These are phyloP conservation scores for Fraxinus sp. DNA, from an alignment of 305 asterid species.

Conservation along the genomic window DNA sequence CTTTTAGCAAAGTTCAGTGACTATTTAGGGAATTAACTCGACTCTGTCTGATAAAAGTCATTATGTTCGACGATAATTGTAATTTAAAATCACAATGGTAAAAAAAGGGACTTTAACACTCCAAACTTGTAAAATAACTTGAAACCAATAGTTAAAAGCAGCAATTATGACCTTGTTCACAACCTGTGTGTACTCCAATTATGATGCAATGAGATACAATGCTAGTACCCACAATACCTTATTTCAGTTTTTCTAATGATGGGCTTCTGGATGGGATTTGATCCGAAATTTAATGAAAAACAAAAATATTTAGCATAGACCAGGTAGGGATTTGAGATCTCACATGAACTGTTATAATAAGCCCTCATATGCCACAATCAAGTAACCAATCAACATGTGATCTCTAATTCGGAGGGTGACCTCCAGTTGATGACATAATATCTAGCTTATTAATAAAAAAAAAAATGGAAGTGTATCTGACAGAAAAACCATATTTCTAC, in stretches of 20 bases:
- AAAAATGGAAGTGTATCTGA: background rate
- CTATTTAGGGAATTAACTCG: no score
- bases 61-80: background rate
- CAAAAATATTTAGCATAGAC: background rate
- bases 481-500: slow-evolving; percentile 9
- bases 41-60: background rate
- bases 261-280: background rate
- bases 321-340: background rate
- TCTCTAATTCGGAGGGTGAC: background rate
- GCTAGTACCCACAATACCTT: background rate
- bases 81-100: background rate
- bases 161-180: background rate
- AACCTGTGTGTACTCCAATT: background rate
- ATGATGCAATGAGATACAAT: background rate
- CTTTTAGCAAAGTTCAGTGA: no score
- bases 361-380: background rate
- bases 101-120: background rate
- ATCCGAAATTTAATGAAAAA: background rate
- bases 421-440: background rate
- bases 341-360: background rate
- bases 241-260: background rate
- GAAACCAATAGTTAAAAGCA: background rate
- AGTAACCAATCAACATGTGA: background rate
- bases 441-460: background rate
- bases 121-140: background rate